Percentiles rank a stretch among this genome's conserved stretches.
Evolutionary conservation across 148 eudicot genomes (phyloP).

Genomic region (Vaccinium vitisidaea): DNA sequence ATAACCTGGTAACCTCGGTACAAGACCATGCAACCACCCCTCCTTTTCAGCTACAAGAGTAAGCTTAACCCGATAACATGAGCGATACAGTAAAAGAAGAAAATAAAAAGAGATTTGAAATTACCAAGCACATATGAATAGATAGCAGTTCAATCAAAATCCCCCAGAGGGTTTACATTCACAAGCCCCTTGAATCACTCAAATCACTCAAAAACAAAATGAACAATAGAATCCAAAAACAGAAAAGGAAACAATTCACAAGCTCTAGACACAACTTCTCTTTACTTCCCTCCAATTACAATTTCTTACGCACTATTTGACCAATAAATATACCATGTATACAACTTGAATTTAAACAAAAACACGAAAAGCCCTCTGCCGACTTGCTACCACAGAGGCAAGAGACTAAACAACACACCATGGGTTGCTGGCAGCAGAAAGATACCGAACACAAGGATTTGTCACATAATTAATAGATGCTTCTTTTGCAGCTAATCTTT

Average conservation of each 20-base stretch:
- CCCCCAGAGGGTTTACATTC: constrained; percentile 13
- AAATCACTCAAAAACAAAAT: constrained; percentile 3
- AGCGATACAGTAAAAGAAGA: background rate
- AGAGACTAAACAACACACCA: background rate
- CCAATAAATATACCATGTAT: background rate
- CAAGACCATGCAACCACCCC: background rate
- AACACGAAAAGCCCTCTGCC: background rate
- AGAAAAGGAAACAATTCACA: background rate
- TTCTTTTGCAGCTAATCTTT: background rate
- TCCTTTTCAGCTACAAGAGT: background rate
- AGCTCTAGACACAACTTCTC: background rate
- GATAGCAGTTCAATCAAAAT: background rate
- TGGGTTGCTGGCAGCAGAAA: background rate
- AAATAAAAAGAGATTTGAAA: background rate
- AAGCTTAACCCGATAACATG: background rate
- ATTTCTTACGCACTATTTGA: background rate
- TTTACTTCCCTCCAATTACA: background rate
- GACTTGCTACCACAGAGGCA: background rate
- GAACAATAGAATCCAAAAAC: background rate
- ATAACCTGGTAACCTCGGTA: background rate
- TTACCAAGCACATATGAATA: constrained; percentile 2
- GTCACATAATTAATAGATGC: background rate
- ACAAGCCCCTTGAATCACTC: constrained; percentile 16
- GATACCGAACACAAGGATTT: background rate
- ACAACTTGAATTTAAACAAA: constrained; percentile 10